Base-by-base conservation (phyloP, 164 flowering plant genomes). In the Nelumbo lutea region DNA sequence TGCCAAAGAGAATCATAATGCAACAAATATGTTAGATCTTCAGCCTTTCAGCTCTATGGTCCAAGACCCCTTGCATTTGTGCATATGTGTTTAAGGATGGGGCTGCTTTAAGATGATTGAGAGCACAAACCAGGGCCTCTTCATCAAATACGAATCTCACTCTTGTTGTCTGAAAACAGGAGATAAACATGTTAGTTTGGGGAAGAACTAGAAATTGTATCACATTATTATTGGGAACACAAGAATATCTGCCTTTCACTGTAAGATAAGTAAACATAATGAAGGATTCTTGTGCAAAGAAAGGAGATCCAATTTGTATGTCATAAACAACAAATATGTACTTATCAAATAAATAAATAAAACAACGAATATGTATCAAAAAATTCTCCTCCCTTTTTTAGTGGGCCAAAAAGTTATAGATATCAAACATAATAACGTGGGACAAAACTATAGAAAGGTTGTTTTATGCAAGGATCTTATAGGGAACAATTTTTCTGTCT, bases 131-230 rank as follows among this genome's bases (percentile, higher is more conserved):
- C 98, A 94, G 84, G 62, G 98, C 91, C 68, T 94, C 91, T 0
- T 81, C 76, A 62, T 88, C 96, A 70, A 94, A 94, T 65, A 94
- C 98, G 71, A 94, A 90, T 78, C 87, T 85, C 76, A 91, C 98
- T 73, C 97, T 79, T 9, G 90, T 94, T 52, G 98, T 79, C 96
- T 94, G 92, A 45, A 75, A 77, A 45, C 69, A 80, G 41, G 42
- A 76, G 69, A 66, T 2, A 64, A 69, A 46, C 15, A 14, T 10
- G 47, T 65, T 41, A 68, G 75, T 3, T 45, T n/a, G 11, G 56
- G 40, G 15, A 42, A n/a, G 8, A 55, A 51, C 27, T 27, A 27
- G 27, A 27, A 27, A 27, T 27, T 27, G 27, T 27, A 27, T 27
- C 27, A 27, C 27, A 27, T 27, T 27, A 27, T 27, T 27, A 27